Conservation (phyloP, 2,329 filamentous ascomycete genomes). For the Ophiosphaerella korrae region DNA sequence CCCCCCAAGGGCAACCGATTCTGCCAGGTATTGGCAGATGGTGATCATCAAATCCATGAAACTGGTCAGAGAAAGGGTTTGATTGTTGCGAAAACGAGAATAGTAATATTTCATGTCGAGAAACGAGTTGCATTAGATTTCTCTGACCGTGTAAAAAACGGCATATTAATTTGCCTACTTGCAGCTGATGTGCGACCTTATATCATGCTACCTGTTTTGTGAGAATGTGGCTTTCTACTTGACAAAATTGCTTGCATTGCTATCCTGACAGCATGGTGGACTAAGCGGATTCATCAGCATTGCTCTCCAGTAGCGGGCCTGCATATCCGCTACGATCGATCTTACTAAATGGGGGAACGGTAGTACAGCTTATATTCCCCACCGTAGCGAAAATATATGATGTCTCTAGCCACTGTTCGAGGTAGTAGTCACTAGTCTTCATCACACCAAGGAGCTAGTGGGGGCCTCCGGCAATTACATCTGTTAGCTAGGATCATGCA, state of each 20-base stretch:
- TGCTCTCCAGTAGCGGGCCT: not conserved
- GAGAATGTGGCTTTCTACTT: too few species aligned
- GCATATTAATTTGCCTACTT: too few species aligned
- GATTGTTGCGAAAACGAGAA: too few species aligned
- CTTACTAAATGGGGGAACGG: slow-evolving; percentile 10
- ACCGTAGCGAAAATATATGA: not conserved
- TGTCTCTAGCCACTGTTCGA: not conserved
- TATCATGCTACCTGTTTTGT: too few species aligned
- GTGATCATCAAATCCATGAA: too few species aligned
- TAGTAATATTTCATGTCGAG: too few species aligned
- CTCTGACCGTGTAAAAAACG: too few species aligned
- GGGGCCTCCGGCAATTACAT: not conserved
- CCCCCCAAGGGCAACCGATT: too few species aligned
- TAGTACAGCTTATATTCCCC: not conserved
- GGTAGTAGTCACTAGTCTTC: not conserved
- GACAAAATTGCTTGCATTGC: not conserved
- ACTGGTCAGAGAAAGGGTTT: too few species aligned
- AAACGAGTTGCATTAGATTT: too few species aligned
- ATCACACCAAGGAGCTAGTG: not conserved
- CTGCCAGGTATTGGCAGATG: too few species aligned
- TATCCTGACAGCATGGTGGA: not conserved
- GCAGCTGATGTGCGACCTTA: too few species aligned
- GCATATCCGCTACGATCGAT: slow-evolving; percentile 14
- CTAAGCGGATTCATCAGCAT: not conserved
- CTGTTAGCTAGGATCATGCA: not conserved